Evolutionary conservation across 176 grass and related monocot species (phyloP).

Genomic region (Avena sativa): DNA sequence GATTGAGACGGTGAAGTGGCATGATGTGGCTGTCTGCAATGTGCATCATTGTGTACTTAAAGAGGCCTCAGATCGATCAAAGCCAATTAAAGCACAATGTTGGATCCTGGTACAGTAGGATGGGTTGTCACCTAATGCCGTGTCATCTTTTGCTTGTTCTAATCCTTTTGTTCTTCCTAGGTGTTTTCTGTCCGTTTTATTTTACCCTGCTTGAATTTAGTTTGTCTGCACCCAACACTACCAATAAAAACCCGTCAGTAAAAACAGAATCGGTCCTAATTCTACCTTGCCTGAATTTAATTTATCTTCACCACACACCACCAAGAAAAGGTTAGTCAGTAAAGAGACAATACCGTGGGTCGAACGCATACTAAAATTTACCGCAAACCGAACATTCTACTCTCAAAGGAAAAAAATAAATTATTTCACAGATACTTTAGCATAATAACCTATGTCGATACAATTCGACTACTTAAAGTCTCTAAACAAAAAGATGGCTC

Average conservation of each 20-base stretch:
- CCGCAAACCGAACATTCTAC: background rate
- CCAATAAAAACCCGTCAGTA: background rate
- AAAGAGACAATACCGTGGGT: background rate
- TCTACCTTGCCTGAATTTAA: background rate
- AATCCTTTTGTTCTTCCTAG: constrained; percentile 40
- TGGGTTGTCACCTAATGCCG: background rate
- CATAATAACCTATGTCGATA: background rate
- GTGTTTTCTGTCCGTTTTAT: background rate
- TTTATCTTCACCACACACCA: background rate
- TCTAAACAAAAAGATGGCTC: background rate
- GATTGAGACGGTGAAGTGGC: constrained; percentile 30
- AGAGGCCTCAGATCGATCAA: constrained; percentile 33
- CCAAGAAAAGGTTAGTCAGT: background rate
- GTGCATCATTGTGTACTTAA: constrained; percentile 25
- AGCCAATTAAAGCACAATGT: constrained; percentile 37
- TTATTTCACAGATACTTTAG: background rate
- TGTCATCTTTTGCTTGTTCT: constrained; percentile 40
- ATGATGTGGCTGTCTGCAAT: constrained; percentile 32
- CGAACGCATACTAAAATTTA: background rate
- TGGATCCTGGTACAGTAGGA: constrained; percentile 41
- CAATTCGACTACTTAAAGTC: no score
- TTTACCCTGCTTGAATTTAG: background rate
- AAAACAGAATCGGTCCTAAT: background rate
- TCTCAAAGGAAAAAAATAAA: background rate
- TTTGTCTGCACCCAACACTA: background rate